Base-by-base conservation (phyloP, 169 alveolate genomes). In the Plasmodium yoelii region DNA sequence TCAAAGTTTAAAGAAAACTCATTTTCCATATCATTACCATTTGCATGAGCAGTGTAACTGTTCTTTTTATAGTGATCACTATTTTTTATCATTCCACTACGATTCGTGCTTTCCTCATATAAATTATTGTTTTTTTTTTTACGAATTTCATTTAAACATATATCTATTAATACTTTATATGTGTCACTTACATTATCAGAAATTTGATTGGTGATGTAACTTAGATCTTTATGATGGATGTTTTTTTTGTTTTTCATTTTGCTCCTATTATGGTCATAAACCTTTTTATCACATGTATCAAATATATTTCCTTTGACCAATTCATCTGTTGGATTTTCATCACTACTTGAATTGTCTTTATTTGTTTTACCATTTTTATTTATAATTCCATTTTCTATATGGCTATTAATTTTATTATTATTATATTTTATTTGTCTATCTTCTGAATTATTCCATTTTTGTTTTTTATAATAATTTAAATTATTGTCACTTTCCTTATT, bases 151-250 rank as follows among this genome's bases (percentile, higher is more conserved):
- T 56, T 67, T 10, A 82, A 13, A 22, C 90, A 82, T 2, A 82
- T 39, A 61, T 82, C 68, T 24, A 82, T 55, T 51, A 82, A 70
- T 24, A 67, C 90, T 60, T 82, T 82, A 60, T 82, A 82, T 5
- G 90, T 65, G 47, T 82, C 90, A 67, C 90, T 82, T 28, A 82
- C 15, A 28, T 67, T 19, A 61, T 19, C 42, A 47, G 26, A 57
- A 13, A 18, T 34, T 34, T 34, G 42, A 0, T 34, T 7, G 42
- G 42, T 34, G 42, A 3, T 5, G 42, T 34, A 34, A 34, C 42
- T 34, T 34, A 34, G 42, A 34, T 34, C 42, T 34, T 34, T 34
- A 34, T 34, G 59, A 7, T 51, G n/a, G 59, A 51, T 51, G 59
- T 6, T 15, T 15, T 15, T 51, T 4, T 51, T 13, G 4, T n/a